Evolutionary conservation across 768 basidiomycete genomes (phyloP), one percentile per base, ranked within the genome.

Genomic region (Exidia glandulosa): DNA sequence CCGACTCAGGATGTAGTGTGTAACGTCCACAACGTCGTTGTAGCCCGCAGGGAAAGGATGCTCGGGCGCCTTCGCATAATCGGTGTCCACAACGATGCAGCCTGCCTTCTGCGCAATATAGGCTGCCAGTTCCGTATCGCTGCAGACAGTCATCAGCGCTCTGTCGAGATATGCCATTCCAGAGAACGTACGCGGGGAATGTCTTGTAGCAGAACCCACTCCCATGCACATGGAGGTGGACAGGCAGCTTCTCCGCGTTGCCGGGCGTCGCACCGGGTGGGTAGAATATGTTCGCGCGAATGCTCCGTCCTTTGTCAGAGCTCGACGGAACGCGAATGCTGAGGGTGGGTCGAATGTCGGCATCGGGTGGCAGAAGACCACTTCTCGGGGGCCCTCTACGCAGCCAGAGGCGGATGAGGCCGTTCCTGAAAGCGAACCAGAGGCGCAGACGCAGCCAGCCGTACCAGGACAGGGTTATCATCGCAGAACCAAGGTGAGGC

Each of bases 161-260:
- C 41, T 6, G 2, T 2, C 9, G 2, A 6, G 19, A 10, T 13
- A 6, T 1, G 41, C 16, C 19, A 19, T 19, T 12, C 6, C 19
- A 45, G 6, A 5, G 16, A 23, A 45, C 41, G 41, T 19, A 45
- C 41, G 19, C 7, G 6, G 41, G 9, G 41, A 45, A 45, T 14
- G 41, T 45, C 12, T 45, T 45, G 41, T 45, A 45, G 50, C 57
- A 41, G 47, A 61, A 61, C n/a, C 61, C 61, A 4, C 36, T 45
- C 3, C 61, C 61, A 45, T 45, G 41, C 6, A 61, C 50, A 47
- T 58, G 45, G 36, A 61, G 58, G 33, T 61, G 57, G 16, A 61
- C 61, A 3, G 61, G 61, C 9, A 59, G 58, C 32, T 48, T 48
- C 2, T 59, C 16, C 16, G 48, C 23, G n/a, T 34, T 45, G 23